Evolutionary conservation across 345 rosid species (phyloP).

Genomic region (Pseudoturritis turrita): DNA sequence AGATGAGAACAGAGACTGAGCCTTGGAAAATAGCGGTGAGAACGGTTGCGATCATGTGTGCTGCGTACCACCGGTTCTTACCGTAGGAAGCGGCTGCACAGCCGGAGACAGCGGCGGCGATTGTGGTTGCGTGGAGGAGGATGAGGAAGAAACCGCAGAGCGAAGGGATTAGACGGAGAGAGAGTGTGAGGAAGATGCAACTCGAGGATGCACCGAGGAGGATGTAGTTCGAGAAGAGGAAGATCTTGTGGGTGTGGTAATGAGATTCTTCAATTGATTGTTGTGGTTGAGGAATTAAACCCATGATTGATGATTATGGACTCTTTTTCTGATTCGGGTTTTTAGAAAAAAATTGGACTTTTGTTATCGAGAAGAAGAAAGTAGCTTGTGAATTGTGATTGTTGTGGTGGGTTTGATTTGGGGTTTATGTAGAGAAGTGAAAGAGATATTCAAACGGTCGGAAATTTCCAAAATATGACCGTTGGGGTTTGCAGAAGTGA

Average conservation of each 20-base stretch:
- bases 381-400: conserved; percentile 7
- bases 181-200: conserved; percentile 86
- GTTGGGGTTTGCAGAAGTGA: conserved; percentile 16
- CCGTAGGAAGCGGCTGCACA: conserved; percentile 56
- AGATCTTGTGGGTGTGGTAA: conserved; percentile 58
- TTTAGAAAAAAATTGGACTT: not conserved
- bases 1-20: conserved; percentile 71
- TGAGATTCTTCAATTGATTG: conserved; percentile 36
- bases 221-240: conserved; percentile 78
- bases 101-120: conserved; percentile 60
- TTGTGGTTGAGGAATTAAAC: conserved; percentile 26
- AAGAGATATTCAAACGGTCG: conserved; percentile 25
- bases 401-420: not conserved
- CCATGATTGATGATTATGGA: conserved; percentile 13
- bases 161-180: conserved; percentile 83
- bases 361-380: conserved; percentile 33
- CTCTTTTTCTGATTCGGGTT: conserved; percentile 20
- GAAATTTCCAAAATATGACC: conserved; percentile 23
- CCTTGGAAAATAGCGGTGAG: conserved; percentile 91
- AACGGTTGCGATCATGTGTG: conserved; percentile 84
- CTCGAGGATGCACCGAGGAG: conserved; percentile 88
- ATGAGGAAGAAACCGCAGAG: conserved; percentile 47
- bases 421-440: not conserved
- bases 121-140: conserved; percentile 44
- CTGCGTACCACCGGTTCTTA: conserved; percentile 60